Evolutionary conservation across 139 green algal species (phyloP), one percentile per base, ranked within the genome.

Genomic region (Coelastrella sp.): DNA sequence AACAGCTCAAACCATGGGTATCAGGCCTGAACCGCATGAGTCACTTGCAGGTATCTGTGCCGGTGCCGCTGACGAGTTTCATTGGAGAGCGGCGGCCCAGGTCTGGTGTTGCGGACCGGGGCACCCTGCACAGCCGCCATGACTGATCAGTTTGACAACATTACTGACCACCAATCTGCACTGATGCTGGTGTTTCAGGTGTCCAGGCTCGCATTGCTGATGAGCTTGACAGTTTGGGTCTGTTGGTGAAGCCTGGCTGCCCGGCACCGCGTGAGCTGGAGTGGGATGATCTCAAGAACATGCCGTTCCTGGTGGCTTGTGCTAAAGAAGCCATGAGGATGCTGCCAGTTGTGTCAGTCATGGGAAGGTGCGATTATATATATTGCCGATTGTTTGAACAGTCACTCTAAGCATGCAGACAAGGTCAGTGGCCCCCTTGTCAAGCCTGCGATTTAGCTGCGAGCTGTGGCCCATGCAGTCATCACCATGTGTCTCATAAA

Each of bases 301-400:
- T 91, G 74, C 59, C 17, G 4, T 90, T 86, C 90, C 80, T 95
- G 32, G 71, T 57, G 3, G 76, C 73, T 23, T 92, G 22, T 90
- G 47, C 83, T 19, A 91, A 93, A 83, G 93, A 94, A 89, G 89
- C 91, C n/a, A 94, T 93, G 93, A 91, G 92, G 65, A 94, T 96
- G 90, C 92, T 90, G 75, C 93, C 93, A 0, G 93, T 94, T 71
- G 92, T 95, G 16, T 93, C 90, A 47, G 68, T 96, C 73, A 94
- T 95, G 93, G 90, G 81, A 73, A 86, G 90, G 68, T 76, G 68
- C n/a, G 68, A 47, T 47, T 47, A 47, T 47, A 47, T 47, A 47
- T 47, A 47, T 47, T 47, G 32, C 32, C 32, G 32, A 47, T 47
- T 47, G 32, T 47, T 47, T 47, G 1, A 7, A 71, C 13, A 71